phyloP scores from a whole-genome alignment of 352 stramenopile species.

The Pythium phragmitis region DNA sequence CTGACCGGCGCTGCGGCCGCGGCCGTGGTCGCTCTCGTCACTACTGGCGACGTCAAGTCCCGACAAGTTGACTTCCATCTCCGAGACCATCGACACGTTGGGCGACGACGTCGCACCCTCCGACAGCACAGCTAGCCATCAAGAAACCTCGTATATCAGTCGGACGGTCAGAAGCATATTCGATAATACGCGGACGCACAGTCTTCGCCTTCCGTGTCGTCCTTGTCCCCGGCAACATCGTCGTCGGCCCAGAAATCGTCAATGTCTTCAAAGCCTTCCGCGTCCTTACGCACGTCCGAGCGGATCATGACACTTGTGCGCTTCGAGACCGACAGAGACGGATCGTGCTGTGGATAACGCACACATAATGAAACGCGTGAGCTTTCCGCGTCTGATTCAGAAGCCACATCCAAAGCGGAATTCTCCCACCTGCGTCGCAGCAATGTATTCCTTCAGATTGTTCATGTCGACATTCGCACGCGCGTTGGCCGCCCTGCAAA shows the following conservation, averaged over 20 bases:
- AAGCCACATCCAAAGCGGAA: background rate
- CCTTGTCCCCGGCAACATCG: conserved; percentile 37
- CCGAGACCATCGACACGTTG: conserved; percentile 28
- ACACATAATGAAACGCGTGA: background rate
- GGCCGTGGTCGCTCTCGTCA: conserved; percentile 21
- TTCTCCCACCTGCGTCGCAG: conserved; percentile 33
- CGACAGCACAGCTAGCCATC: conserved; percentile 22
- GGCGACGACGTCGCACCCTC: conserved; percentile 22
- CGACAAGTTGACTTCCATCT: conserved; percentile 25
- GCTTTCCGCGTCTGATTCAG: background rate
- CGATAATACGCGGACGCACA: background rate
- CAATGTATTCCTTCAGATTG: conserved; percentile 67
- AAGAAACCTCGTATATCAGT: background rate
- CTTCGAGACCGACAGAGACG: conserved; percentile 3
- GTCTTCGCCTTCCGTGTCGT: conserved; percentile 40
- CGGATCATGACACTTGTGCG: conserved; percentile 59
- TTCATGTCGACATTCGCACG: conserved; percentile 42
- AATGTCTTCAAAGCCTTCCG: conserved; percentile 82
- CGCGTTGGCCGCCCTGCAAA: conserved; percentile 35
- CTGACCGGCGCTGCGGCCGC: background rate
- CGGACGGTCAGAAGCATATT: background rate
- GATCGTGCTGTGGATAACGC: conserved; percentile 14
- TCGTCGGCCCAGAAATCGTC: conserved; percentile 87
- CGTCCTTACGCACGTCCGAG: conserved; percentile 69
- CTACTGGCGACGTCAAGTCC: conserved; percentile 10